Evolutionary conservation across 768 basidiomycete species (phyloP), one percentile per base, ranked within the genome.

Genomic region (Hericium rajendrae): DNA sequence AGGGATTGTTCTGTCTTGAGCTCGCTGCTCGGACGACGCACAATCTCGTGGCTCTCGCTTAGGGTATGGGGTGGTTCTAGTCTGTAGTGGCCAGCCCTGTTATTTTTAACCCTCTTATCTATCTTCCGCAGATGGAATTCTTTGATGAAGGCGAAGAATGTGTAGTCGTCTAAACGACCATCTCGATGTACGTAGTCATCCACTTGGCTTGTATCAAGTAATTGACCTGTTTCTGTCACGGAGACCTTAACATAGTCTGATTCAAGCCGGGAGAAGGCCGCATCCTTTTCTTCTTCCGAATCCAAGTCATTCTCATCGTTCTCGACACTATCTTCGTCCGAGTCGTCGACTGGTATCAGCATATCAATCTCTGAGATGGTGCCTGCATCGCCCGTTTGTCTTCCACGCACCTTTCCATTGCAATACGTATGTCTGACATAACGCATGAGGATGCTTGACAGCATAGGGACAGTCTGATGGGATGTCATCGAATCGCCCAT

Each of bases 121-220:
- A 22, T 22, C 2, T 22, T 22, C 2, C 22, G 22, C 20, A 53
- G 22, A 65, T 53, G 38, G 62, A 48, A n/a, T 53, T 41, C 3
- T 1, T 50, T 38, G 16, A 59, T 59, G 58, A 70, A 71, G 39
- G 71, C 66, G 57, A 65, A 70, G 53, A 70, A 71, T 16, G n/a
- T 51, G 32, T 68, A 57, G 38, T 68, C 11, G 1, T 13, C 0
- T 8, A 72, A 54, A 1, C 13, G 13, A 16, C 24, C 40, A 26
- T 50, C 59, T 2, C 69, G 51, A 46, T 62, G 59, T 2, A 64
- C 28, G 56, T 72, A 72, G 55, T 72, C 59, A 41, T 68, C 56
- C 10, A 70, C 51, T 51, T 72, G 71, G 51, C 61, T 1, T 2
- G 22, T 22, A 2, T 22, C 22, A 22, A 22, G 2, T 2, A 22